A percentile compares a stretch with the other conserved stretches of the same genome.
phyloP scores from a whole-genome alignment of 306 rosid species.

The Quercus dentata region DNA sequence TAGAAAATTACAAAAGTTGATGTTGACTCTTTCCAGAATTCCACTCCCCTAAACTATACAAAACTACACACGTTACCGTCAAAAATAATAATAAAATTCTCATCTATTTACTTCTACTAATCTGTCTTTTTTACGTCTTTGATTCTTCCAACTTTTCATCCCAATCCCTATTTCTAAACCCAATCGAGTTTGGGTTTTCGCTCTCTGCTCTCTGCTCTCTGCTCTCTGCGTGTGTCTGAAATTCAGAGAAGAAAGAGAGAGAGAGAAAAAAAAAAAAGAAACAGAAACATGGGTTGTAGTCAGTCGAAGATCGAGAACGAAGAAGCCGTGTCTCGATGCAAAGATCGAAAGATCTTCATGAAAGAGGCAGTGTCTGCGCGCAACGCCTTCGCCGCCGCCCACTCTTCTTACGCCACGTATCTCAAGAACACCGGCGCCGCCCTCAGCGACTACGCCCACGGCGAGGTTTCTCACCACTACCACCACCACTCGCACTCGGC shows the following conservation, averaged over 20 bases:
- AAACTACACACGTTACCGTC: no score
- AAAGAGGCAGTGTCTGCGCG: constrained; percentile 67
- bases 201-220: background rate
- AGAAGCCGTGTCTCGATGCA: constrained; percentile 84
- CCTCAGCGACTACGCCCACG: constrained; percentile 69
- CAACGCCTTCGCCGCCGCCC: constrained; percentile 89
- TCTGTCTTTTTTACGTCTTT: no score
- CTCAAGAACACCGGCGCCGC: constrained; percentile 89
- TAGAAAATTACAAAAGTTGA: no score
- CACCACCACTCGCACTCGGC: constrained; percentile 35
- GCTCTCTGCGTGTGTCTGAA: no score
- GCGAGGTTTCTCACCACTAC: constrained; percentile 35
- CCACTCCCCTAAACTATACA: no score
- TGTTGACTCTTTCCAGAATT: no score
- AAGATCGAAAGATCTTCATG: constrained; percentile 70
- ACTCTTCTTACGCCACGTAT: constrained; percentile 61
- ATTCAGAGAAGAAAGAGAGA: no score
- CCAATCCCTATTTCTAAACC: background rate
- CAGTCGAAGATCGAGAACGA: constrained; percentile 98
- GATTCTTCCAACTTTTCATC: no score
- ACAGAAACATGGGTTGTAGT: constrained; percentile 64
- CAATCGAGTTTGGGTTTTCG: background rate
- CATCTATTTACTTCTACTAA: no score
- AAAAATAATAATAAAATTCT: no score
- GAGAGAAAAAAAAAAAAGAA: background rate